phyloP scores from a whole-genome alignment of 2,329 filamentous ascomycete genomes.

The Monilinia laxa region DNA sequence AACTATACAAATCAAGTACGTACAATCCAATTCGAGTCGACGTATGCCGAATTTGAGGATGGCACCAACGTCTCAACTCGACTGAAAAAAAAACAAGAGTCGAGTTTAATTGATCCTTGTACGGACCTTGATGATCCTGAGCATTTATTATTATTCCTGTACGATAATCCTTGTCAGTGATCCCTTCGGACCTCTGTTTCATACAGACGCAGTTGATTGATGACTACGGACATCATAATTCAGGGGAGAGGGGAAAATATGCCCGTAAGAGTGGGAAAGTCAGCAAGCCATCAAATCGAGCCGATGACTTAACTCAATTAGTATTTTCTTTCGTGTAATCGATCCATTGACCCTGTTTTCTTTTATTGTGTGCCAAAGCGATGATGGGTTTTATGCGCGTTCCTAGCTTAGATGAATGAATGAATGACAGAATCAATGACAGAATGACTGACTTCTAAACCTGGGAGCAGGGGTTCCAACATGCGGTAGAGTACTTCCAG shows the following conservation, averaged over 20 bases:
- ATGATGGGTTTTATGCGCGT: conserved; percentile 12
- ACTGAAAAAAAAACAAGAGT: neutral
- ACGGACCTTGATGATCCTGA: conserved; percentile 20
- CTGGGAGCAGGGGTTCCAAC: neutral
- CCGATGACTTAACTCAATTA: neutral
- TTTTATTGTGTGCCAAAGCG: conserved; percentile 3
- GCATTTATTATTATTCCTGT: conserved; percentile 28
- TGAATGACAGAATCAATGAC: neutral
- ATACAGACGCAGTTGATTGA: conserved; percentile 32
- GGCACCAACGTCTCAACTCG: neutral
- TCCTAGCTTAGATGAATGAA: conserved; percentile 5
- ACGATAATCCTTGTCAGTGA: conserved; percentile 30
- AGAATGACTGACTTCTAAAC: conserved; percentile 1
- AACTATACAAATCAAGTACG: too few relatives aligned
- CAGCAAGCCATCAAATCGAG: conserved; percentile 26
- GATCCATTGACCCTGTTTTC: conserved; percentile 7
- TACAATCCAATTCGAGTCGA: neutral
- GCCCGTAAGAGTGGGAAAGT: conserved; percentile 26
- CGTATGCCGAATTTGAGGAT: neutral
- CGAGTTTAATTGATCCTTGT: conserved; percentile 14
- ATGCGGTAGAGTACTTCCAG: conserved; percentile 13
- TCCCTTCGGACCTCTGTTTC: conserved; percentile 38
- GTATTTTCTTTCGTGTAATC: conserved; percentile 27
- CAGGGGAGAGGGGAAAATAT: conserved; percentile 20
- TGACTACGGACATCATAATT: conserved; percentile 1